Base-by-base conservation (phyloP, 441 rosid genomes). In the Arabidopsis lyrata region DNA sequence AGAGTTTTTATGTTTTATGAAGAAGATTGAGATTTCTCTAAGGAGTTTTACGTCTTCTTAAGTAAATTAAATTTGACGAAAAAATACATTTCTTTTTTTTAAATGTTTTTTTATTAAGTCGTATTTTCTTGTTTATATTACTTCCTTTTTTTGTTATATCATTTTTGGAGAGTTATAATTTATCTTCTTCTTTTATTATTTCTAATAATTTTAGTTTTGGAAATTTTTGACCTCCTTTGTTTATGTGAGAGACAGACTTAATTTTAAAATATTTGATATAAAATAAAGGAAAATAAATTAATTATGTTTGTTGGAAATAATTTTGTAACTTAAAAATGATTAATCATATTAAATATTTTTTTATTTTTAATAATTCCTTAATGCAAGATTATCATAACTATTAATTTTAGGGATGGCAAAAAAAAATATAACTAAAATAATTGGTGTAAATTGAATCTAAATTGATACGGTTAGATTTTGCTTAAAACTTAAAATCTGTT, bases 21-120 rank as follows among this genome's bases (percentile, higher is more conserved):
- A 44, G 16, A 53, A 60, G 72, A 67, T 67, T 67, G 62, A 67
- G 72, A 67, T 66, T 66, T 66, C 47, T 20, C 35, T 0, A 8
- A 14, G 5, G 57, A 53, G 39, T 54, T 67, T 54, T 53, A 54
- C 49, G 60, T 59, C n/a, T 60, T 70, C 61, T 35, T 41, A 52
- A 27, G 42, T 45, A 6, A 47, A 24, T 63, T 32, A 11, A 9
- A 63, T 14, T n/a, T n/a, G n/a, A n/a, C n/a, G n/a, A n/a, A n/a
- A n/a, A n/a, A n/a, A n/a, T n/a, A n/a, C n/a, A n/a, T n/a, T n/a
- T 20, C 13, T 31, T 14, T 22, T 6, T 13, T 24, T 24, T 0
- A 2, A 12, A 14, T 55, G 6, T 29, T 54, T 31, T 24, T 24
- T 44, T 15, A 14, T 29, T 14, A 54, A 54, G 38, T 14, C n/a